Conservation (phyloP, 2,329 filamentous ascomycete genomes). For the Ceratocystiopsis sp. region DNA sequence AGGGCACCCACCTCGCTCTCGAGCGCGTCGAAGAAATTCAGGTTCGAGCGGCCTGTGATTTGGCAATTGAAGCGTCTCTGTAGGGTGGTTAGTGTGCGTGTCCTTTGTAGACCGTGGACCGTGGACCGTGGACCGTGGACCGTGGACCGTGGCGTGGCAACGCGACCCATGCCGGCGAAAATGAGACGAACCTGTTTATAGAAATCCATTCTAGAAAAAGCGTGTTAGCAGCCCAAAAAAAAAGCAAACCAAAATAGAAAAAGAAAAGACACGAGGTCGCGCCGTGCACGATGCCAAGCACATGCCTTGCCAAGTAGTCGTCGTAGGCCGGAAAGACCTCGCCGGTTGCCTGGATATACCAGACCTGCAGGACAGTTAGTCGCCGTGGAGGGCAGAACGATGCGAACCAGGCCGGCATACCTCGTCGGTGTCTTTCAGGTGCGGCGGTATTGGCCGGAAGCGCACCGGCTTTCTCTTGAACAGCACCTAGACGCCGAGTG, state of each 20-base stretch:
- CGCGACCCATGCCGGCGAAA: not conserved
- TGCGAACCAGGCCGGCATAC: conserved; percentile 29
- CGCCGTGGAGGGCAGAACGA: not conserved
- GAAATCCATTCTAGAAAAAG: conserved; percentile 60
- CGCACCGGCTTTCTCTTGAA: conserved; percentile 93
- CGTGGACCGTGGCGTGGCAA: too few relatives aligned
- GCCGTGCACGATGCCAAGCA: conserved; percentile 1
- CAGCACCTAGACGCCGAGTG: conserved; percentile 47
- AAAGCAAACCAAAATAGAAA: not conserved
- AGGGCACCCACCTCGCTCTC: conserved; percentile 61
- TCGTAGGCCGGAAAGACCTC: conserved; percentile 86
- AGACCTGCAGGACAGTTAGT: conserved; percentile 43
- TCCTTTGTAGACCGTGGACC: not conserved
- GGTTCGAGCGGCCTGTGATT: conserved; percentile 79
- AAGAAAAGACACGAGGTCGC: not conserved
- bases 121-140: too few relatives aligned
- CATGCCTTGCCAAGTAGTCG: conserved; percentile 67
- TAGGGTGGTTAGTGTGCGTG: conserved; percentile 2
- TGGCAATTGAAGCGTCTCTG: conserved; percentile 86
- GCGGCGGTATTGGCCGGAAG: conserved; percentile 48
- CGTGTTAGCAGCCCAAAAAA: not conserved
- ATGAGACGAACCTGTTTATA: conserved; percentile 58
- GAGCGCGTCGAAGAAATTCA: conserved; percentile 84
- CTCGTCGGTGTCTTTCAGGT: conserved; percentile 68
- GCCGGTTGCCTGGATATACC: conserved; percentile 76